Conservation (phyloP, 257 asterid genomes). For the Primulina tabacum region DNA sequence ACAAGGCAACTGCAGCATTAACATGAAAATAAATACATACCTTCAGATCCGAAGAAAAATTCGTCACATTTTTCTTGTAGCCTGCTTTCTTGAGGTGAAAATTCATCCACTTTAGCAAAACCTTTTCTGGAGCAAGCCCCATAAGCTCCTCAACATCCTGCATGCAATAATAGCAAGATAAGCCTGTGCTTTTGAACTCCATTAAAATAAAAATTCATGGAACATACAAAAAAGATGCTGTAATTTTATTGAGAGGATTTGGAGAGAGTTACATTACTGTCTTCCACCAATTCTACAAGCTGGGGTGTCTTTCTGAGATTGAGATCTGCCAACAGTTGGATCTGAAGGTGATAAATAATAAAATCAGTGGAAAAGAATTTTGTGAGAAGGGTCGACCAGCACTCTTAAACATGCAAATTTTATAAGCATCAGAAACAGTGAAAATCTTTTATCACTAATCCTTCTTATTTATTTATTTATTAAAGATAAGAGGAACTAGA, state of each 20-base stretch:
- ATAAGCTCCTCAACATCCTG: conserved; percentile 97
- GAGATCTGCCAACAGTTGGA: conserved; percentile 96
- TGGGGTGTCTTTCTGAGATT: conserved; percentile 97
- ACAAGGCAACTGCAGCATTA: conserved; percentile 13
- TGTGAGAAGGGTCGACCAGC: conserved; percentile 26
- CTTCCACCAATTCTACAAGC: conserved; percentile 94
- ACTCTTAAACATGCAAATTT: conserved; percentile 16
- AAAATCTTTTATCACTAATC: neutral
- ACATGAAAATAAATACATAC: conserved; percentile 33
- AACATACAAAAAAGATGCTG: conserved; percentile 5
- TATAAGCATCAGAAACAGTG: conserved; percentile 13
- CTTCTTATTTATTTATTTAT: neutral
- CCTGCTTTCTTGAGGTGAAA: conserved; percentile 95
- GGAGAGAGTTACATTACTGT: conserved; percentile 54
- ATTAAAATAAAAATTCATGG: conserved; percentile 17
- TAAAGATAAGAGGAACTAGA: conserved; percentile 22
- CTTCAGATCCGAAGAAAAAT: conserved; percentile 92
- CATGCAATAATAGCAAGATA: conserved; percentile 36
- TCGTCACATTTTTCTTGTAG: conserved; percentile 72
- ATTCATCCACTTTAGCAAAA: conserved; percentile 94
- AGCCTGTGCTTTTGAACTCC: conserved; percentile 29
- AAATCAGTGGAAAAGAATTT: conserved; percentile 22
- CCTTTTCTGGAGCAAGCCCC: conserved; percentile 97
- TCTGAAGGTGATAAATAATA: conserved; percentile 49
- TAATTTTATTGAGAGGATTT: neutral